Conservation (phyloP, 345 rosid genomes). For the Psidium guajava region DNA sequence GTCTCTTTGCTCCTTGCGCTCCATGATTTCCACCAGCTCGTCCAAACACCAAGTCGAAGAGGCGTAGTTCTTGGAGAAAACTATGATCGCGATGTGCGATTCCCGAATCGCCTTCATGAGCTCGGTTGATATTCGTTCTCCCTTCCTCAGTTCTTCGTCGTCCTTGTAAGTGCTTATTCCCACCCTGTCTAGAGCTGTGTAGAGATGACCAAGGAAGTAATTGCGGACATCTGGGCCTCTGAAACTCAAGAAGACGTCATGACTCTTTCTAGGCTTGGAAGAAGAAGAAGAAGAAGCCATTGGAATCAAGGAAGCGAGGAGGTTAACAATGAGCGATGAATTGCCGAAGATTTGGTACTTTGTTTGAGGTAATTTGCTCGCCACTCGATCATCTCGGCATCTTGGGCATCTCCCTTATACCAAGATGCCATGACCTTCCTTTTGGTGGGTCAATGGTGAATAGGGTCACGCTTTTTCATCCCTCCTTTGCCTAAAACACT, state of each 20-base stretch:
- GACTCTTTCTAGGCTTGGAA: background rate
- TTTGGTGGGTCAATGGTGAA: too few species aligned
- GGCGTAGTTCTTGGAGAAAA: background rate
- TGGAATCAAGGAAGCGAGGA: background rate
- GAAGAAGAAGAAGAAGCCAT: background rate
- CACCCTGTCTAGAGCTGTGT: background rate
- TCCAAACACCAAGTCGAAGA: background rate
- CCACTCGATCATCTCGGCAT: too few species aligned
- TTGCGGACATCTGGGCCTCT: background rate
- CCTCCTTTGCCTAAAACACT: too few species aligned
- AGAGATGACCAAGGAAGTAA: background rate
- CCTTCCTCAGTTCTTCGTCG: background rate
- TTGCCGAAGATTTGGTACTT: too few species aligned
- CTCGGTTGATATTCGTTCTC: background rate
- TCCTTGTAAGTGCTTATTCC: background rate
- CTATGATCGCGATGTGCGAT: fast-evolving
- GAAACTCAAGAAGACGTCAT: background rate
- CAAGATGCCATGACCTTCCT: too few species aligned
- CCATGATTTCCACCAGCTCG: background rate
- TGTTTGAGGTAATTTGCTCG: too few species aligned
- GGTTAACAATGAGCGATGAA: too few species aligned
- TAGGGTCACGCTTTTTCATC: too few species aligned
- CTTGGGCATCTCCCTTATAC: too few species aligned
- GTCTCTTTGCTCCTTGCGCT: too few species aligned
- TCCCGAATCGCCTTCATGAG: background rate